Conservation (phyloP, 2,329 filamentous ascomycete species). For the Ascocoryne sarcoides region DNA sequence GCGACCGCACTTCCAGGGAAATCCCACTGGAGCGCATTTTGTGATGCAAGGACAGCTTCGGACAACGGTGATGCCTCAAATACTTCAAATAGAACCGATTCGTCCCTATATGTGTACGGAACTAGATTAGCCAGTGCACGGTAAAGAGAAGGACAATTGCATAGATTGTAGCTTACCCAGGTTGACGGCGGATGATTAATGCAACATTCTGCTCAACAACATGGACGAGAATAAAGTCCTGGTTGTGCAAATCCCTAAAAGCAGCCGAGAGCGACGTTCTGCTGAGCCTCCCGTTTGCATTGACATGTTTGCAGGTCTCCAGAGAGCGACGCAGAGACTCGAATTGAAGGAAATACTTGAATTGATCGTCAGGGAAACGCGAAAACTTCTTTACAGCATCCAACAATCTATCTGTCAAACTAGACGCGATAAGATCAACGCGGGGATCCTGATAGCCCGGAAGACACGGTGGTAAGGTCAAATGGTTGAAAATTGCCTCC, state of each 20-base stretch:
- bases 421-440: slow-evolving; percentile 6
- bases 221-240: slow-evolving; percentile 34
- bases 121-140: too few species aligned
- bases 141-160: too few species aligned
- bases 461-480: slow-evolving; percentile 15
- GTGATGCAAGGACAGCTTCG: slow-evolving; percentile 41
- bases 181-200: slow-evolving; percentile 36
- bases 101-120: slow-evolving; percentile 11
- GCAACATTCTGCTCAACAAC: slow-evolving; percentile 41
- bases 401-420: slow-evolving; percentile 6
- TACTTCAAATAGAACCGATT: slow-evolving; percentile 43
- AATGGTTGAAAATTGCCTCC: slow-evolving; percentile 20
- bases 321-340: slow-evolving; percentile 11
- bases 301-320: slow-evolving; percentile 6
- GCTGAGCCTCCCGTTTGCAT: slow-evolving; percentile 12
- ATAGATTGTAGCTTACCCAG: slow-evolving; percentile 23
- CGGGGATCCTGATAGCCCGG: slow-evolving; percentile 13
- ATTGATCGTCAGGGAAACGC: background rate
- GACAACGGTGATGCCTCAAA: slow-evolving; percentile 52
- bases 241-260: slow-evolving; percentile 24
- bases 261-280: slow-evolving; percentile 21
- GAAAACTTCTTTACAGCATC: slow-evolving; percentile 4
- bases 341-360: background rate
- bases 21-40: slow-evolving; percentile 45
- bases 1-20: slow-evolving; percentile 49